These are phyloP conservation scores for Phytophthora multivora DNA, from an alignment of 352 stramenopile genomes.

Conservation along the genomic window DNA sequence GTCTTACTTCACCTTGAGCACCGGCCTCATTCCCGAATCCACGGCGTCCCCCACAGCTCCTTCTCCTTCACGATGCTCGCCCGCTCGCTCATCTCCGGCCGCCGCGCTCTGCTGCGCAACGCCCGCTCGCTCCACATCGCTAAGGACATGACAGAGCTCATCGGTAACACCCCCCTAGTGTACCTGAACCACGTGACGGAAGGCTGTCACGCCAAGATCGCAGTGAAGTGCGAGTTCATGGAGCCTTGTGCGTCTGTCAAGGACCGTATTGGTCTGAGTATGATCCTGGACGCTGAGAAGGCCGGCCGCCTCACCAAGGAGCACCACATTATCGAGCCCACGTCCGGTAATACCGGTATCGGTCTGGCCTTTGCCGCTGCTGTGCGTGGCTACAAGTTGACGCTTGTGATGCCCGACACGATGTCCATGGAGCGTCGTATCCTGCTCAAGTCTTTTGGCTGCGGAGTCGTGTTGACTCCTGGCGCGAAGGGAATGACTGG, in stretches of 20 bases:
- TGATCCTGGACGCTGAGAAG: constrained; percentile 85
- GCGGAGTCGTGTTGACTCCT: constrained; percentile 92
- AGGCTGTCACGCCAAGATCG: constrained; percentile 81
- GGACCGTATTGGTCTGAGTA: constrained; percentile 86
- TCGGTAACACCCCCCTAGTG: constrained; percentile 95
- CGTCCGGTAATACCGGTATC: constrained; percentile 95
- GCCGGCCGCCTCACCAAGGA: constrained; percentile 71
- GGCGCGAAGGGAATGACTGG: constrained; percentile 82
- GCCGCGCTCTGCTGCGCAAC: constrained; percentile 30
- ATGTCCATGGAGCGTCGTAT: constrained; percentile 97
- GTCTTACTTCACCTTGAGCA: neutral
- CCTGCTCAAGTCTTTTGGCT: constrained; percentile 93
- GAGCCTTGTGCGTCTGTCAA: constrained; percentile 88
- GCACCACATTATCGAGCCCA: constrained; percentile 93
- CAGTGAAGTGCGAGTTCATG: constrained; percentile 91
- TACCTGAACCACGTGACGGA: constrained; percentile 90
- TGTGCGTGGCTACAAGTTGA: constrained; percentile 91
- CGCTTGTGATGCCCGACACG: constrained; percentile 95
- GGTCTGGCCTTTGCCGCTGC: constrained; percentile 92
- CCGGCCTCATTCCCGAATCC: constrained; percentile 23
- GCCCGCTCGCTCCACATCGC: constrained; percentile 83
- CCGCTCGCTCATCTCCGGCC: constrained; percentile 24
- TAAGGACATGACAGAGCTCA: constrained; percentile 94
- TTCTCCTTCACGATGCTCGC: constrained; percentile 23
- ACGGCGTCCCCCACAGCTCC: constrained; percentile 1